These are phyloP conservation scores for Huntiella moniliformis DNA, from an alignment of 2,329 filamentous ascomycete species.

Conservation along the genomic window DNA sequence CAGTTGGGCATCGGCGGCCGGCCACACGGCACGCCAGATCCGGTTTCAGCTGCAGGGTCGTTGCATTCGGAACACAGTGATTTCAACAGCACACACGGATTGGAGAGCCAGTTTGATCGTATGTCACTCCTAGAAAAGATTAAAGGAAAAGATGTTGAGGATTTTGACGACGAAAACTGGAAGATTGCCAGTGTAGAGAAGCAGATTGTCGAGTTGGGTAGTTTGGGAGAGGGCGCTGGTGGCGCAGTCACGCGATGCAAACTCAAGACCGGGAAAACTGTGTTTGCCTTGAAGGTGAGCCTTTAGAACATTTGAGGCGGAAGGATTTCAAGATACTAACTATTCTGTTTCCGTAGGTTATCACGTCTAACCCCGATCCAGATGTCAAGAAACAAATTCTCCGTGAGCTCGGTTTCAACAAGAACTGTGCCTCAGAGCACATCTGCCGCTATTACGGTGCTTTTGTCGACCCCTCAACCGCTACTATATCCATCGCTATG, in stretches of 20 bases:
- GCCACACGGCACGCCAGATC: conserved; percentile 56
- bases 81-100: conserved; percentile 59
- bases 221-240: conserved; percentile 82
- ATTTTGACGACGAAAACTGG: conserved; percentile 90
- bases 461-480: conserved; percentile 87
- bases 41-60: conserved; percentile 58
- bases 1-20: conserved; percentile 28
- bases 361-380: conserved; percentile 93
- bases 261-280: conserved; percentile 76
- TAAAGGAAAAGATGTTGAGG: conserved; percentile 72
- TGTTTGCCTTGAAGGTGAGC: conserved; percentile 85
- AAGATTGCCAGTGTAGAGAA: conserved; percentile 77
- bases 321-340: conserved; percentile 3
- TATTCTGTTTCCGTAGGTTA: conserved; percentile 43
- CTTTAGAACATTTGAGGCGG: no score
- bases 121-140: conserved; percentile 32
- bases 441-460: conserved; percentile 97
- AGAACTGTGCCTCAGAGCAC: conserved; percentile 84
- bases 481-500: conserved; percentile 97
- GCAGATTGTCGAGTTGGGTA: conserved; percentile 73
- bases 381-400: conserved; percentile 98
- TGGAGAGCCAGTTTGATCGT: conserved; percentile 56
- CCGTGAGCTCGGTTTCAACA: conserved; percentile 92
- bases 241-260: conserved; percentile 85
- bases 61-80: conserved; percentile 65